phyloP scores from a whole-genome alignment of 1,284 basidiomycete genomes.

The Amylostereum areolatum region DNA sequence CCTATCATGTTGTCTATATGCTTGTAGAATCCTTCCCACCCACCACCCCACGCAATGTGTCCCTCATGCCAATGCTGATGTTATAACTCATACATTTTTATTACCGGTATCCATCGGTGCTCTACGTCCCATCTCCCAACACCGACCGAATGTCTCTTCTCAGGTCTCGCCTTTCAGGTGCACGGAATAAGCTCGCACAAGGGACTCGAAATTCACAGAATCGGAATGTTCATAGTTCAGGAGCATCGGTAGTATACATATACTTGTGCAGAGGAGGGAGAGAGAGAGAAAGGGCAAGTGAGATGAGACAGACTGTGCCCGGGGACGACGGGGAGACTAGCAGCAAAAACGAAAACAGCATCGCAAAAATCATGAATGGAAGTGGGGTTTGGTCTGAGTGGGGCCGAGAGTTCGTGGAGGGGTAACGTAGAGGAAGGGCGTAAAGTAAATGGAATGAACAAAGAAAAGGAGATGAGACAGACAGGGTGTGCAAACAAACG shows the following conservation, averaged over 20 bases:
- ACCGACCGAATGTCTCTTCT: no score
- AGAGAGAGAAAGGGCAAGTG: background rate
- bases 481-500: slow-evolving; percentile 9
- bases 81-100: no score
- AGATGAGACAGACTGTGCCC: slow-evolving; percentile 8
- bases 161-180: no score
- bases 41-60: background rate
- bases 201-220: no score
- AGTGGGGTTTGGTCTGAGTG: background rate
- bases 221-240: slow-evolving; percentile 8
- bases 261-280: slow-evolving; percentile 7
- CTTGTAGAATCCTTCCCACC: background rate
- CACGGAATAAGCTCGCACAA: no score
- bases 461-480: slow-evolving; percentile 6
- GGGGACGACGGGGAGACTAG: slow-evolving; percentile 10
- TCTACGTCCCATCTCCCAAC: no score
- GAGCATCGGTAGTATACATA: slow-evolving; percentile 13
- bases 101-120: background rate
- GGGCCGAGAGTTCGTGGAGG: background rate
- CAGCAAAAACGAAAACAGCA: slow-evolving; percentile 9
- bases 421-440: background rate
- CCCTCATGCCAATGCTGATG: no score
- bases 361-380: slow-evolving; percentile 11
- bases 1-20: no score
- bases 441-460: background rate